Conservation (phyloP, 2,329 filamentous ascomycete species). For the Lachnellula suecica region DNA sequence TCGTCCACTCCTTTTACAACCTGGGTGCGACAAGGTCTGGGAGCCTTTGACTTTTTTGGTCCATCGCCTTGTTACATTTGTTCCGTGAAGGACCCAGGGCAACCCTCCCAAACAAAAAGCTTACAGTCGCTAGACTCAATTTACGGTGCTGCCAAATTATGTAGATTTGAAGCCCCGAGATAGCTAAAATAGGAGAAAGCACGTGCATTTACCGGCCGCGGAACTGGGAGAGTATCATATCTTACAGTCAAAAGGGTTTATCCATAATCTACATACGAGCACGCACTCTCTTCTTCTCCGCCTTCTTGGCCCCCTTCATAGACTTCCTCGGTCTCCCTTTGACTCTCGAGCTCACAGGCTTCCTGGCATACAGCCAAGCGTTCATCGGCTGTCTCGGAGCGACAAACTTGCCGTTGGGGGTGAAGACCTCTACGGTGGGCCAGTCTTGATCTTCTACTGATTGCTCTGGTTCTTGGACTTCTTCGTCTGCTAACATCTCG, state of each 20-base stretch:
- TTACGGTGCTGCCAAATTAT: too few species aligned
- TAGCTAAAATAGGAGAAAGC: too few species aligned
- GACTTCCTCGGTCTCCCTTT: slow-evolving; percentile 62
- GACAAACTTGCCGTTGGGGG: slow-evolving; percentile 80
- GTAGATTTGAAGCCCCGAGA: too few species aligned
- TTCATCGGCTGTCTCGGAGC: slow-evolving; percentile 67
- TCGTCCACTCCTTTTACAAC: too few species aligned
- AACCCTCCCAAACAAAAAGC: too few species aligned
- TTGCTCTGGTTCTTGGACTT: slow-evolving; percentile 13
- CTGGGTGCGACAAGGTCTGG: too few species aligned
- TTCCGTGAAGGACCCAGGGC: too few species aligned
- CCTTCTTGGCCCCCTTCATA: slow-evolving; percentile 64
- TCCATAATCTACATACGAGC: slow-evolving; percentile 2
- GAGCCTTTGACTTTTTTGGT: too few species aligned
- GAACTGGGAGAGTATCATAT: background rate
- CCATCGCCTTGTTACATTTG: too few species aligned
- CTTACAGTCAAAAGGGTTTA: background rate
- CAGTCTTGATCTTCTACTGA: slow-evolving; percentile 41
- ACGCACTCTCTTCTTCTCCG: slow-evolving; percentile 27
- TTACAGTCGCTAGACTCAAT: too few species aligned
- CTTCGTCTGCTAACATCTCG: slow-evolving; percentile 9
- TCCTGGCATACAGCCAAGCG: slow-evolving; percentile 63
- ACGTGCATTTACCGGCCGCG: too few species aligned
- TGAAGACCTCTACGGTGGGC: slow-evolving; percentile 81
- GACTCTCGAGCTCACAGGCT: slow-evolving; percentile 48